Conservation (phyloP, 345 rosid genomes). For the Gynandropsis gynandra region DNA sequence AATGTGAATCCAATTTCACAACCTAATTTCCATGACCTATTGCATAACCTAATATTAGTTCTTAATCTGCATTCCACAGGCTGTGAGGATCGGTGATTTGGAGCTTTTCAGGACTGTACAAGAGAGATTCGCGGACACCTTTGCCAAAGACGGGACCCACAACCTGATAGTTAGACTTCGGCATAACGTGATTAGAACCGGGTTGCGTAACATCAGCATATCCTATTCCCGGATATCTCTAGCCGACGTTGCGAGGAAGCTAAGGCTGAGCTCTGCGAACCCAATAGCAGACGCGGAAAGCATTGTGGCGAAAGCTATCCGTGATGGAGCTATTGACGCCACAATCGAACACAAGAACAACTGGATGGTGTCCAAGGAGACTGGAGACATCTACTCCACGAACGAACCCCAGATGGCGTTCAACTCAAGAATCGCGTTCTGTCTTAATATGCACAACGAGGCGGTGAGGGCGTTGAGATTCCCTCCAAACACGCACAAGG, state of each 20-base stretch:
- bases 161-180: constrained; percentile 65
- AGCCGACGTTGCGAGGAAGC: constrained; percentile 56
- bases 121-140: constrained; percentile 58
- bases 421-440: constrained; percentile 79
- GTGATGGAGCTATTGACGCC: constrained; percentile 87
- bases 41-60: constrained; percentile 7
- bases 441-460: constrained; percentile 87
- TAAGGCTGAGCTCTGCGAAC: constrained; percentile 48
- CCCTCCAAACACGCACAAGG: constrained; percentile 71
- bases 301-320: constrained; percentile 73
- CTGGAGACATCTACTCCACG: constrained; percentile 82
- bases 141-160: constrained; percentile 52
- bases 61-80: no score
- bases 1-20: constrained; percentile 47
- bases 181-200: constrained; percentile 80
- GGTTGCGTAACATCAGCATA: constrained; percentile 68
- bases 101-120: constrained; percentile 71
- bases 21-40: not conserved
- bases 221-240: constrained; percentile 69
- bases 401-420: constrained; percentile 86
- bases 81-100: constrained; percentile 84
- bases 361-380: constrained; percentile 77
- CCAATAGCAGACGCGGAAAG: constrained; percentile 80
- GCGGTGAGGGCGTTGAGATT: constrained; percentile 66
- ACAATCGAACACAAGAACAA: constrained; percentile 63